Evolutionary conservation across 31 red algal genomes (phyloP), one percentile per base, ranked within the genome.

Genomic region (Odonthalia washingtoniensis): DNA sequence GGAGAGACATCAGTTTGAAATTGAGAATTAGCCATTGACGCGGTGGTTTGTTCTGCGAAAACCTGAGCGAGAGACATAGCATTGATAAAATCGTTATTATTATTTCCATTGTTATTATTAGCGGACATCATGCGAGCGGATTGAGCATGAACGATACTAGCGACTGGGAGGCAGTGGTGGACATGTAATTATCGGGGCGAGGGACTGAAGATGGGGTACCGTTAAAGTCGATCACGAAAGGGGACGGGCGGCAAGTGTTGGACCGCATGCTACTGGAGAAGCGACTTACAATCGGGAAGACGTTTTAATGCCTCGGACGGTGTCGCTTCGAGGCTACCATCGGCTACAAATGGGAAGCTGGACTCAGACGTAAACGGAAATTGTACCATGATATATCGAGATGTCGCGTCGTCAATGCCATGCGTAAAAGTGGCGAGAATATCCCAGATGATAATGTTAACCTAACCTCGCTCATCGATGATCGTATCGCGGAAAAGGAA

Each of bases 221-320:
- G 16, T 57, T 91, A 33, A 81, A 82, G 67, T 63, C 75, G 17
- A 83, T 78, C 39, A 75, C 78, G 37, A 83, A 84, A 40, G 88
- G 88, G 14, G 88, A 91, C 32, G 88, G 88, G 12, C 76, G 87
- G 17, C 75, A 77, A 45, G 87, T 89, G 43, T 31, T 65, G 28
- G 90, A 93, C 46, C 90, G 90, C 6, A 93, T 87, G 43, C 53
- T 86, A 40, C 40, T 93, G 68, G 90, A 93, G 70, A 93, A 93
- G 60, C 45, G 90, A 36, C 60, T 82, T 27, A 93, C 90, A 2
- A 93, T 87, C 35, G 90, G 90, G 24, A 86, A 83, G 83, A 83
- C 90, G 44, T 93, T 75, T 65, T 82, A 93, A 40, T 57, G 49
- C 17, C 83, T 93, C 30, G 90, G 90, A 39, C 41, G 39, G 1